Base-by-base conservation (phyloP, 2,329 filamentous ascomycete species). In the Pezicula neosporulosa region DNA sequence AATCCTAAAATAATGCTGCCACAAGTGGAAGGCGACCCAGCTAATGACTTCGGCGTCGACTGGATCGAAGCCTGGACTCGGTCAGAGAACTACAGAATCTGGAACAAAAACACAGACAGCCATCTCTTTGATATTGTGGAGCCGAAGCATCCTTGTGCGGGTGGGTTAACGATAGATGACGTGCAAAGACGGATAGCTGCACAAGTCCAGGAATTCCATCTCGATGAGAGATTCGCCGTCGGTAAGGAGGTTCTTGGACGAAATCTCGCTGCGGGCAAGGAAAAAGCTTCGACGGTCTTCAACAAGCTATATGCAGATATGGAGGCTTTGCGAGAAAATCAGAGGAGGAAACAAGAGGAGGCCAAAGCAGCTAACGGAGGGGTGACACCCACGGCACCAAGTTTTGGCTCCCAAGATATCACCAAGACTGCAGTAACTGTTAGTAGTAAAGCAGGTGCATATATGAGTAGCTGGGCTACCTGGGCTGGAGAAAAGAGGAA, bases 81-180 rank as follows among this genome's bases (percentile, higher is more conserved):
- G 55, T 97, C 93, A 0, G 87, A 96, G 56, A 97, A 97, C 66
- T 96, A 94, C 69, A 82, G 87, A 47, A 86, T 99, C 54, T 99
- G 95, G 83, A 79, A 92, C 57, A 77, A 80, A 13, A 75, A 89
- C 60, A 90, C 87, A 2, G 92, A 97, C 65, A 85, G 86, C 15
- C 88, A 96, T 63, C 79, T 99, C 15, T 99, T 97, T 65, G 93
- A 96, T 60, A 90, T 99, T 56, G 88, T 95, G 13, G 91, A 96
- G 65, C 94, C 94, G 2, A 86, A 86, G 55, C 94, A 99, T 68
- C 94, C 94, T 3, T 97, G 90, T 67, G 92, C 92, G 1, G 94
- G 94, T 24, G 93, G 91, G 0, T 77, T 99, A 18, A 92, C 87
- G 1, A 91, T 99, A 56, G 94, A 97, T 60, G 94, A 99, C 67